Conservation (phyloP, 2,329 filamentous ascomycete species). For the Alternaria novae-zelandiae region DNA sequence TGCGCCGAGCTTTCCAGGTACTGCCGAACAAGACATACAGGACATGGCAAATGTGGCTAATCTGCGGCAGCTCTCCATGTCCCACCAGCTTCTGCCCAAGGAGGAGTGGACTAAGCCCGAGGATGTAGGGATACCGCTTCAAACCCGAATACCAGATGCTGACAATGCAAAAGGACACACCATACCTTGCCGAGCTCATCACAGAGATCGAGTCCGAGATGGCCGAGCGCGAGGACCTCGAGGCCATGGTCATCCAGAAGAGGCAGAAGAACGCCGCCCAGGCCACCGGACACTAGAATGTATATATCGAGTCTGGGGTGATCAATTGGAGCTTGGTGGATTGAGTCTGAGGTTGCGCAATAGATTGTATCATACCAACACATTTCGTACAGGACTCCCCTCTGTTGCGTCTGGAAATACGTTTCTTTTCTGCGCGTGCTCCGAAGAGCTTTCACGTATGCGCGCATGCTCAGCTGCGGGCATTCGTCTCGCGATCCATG, state of each 20-base stretch:
- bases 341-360: conserved; percentile 38
- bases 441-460: not conserved
- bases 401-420: conserved; percentile 6
- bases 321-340: conserved; percentile 14
- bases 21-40: conserved; percentile 8
- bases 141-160: conserved; percentile 7
- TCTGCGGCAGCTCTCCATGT: conserved; percentile 64
- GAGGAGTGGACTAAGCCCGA: conserved; percentile 71
- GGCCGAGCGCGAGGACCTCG: conserved; percentile 72
- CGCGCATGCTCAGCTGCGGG: not conserved
- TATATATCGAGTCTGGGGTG: conserved; percentile 27
- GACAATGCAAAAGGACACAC: conserved; percentile 61
- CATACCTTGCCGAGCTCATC: conserved; percentile 72
- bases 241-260: conserved; percentile 66
- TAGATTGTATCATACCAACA: conserved; percentile 51
- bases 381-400: conserved; percentile 20
- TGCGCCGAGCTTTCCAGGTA: conserved; percentile 93
- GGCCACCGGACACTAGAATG: conserved; percentile 29
- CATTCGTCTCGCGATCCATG: not conserved
- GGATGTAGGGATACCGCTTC: conserved; percentile 57
- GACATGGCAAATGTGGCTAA: conserved; percentile 17
- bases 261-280: conserved; percentile 33
- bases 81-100: conserved; percentile 69
- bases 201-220: conserved; percentile 71
- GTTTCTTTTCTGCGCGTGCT: not conserved